phyloP scores from a whole-genome alignment of 1,139 yeast species.

The Lodderomyces beijingensis region DNA sequence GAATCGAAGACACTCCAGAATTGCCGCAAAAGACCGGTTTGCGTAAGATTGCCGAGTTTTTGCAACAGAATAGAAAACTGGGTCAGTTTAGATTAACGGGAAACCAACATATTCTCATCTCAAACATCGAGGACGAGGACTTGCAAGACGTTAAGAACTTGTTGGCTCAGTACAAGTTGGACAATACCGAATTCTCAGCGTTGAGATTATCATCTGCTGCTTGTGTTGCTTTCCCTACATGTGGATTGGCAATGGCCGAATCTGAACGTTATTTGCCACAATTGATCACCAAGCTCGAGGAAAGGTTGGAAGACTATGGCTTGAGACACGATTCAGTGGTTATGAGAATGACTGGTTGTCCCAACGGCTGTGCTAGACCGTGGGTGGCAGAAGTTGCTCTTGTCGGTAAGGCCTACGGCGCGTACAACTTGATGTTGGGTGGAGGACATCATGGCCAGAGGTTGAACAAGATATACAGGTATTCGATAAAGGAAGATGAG shows the following conservation, averaged over 20 bases:
- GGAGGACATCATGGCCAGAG: constrained; percentile 97
- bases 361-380: constrained; percentile 98
- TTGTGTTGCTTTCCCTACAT: constrained; percentile 98
- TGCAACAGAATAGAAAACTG: constrained; percentile 42
- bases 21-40: constrained; percentile 89
- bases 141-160: constrained; percentile 58
- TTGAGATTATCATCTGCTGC: constrained; percentile 90
- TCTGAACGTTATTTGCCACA: constrained; percentile 92
- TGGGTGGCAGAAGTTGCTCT: constrained; percentile 96
- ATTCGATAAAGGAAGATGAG: constrained; percentile 88
- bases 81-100: constrained; percentile 95
- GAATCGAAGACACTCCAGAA: constrained; percentile 90
- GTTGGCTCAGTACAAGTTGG: constrained; percentile 72
- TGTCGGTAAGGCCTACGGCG: constrained; percentile 92
- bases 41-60: constrained; percentile 66
- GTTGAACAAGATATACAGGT: constrained; percentile 82
- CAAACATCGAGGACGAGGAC: constrained; percentile 68
- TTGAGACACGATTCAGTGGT: constrained; percentile 91
- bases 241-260: constrained; percentile 99
- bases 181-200: constrained; percentile 79
- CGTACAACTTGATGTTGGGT: constrained; percentile 91
- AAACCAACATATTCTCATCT: constrained; percentile 85
- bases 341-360: constrained; percentile 99
- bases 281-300: constrained; percentile 76
- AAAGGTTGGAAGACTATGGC: constrained; percentile 83